Conservation (phyloP, 139 green algal species). For the Volvox reticuliferus region DNA sequence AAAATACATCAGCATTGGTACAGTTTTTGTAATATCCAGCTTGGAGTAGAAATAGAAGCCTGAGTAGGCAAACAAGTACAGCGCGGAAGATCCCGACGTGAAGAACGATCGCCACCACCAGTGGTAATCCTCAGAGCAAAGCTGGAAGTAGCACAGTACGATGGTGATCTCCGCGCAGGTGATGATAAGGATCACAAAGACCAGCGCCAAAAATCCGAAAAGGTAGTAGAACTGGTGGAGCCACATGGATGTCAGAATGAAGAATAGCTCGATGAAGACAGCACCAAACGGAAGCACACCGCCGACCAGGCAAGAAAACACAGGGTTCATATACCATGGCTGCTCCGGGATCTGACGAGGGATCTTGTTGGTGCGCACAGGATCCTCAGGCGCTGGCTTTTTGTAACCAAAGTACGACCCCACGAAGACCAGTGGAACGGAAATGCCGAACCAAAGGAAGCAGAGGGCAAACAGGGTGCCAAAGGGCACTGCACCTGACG, state of each 20-base stretch:
- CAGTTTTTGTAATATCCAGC: slow-evolving; percentile 95
- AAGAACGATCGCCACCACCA: slow-evolving; percentile 98
- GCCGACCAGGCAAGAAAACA: slow-evolving; percentile 93
- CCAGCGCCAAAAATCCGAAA: slow-evolving; percentile 98
- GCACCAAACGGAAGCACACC: slow-evolving; percentile 98
- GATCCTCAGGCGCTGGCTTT: slow-evolving; percentile 58
- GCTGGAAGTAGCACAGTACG: slow-evolving; percentile 99
- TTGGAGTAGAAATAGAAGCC: slow-evolving; percentile 98
- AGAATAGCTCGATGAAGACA: slow-evolving; percentile 99
- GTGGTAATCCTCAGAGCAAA: slow-evolving; percentile 92
- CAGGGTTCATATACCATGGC: slow-evolving; percentile 96
- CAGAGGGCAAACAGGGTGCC: slow-evolving; percentile 96
- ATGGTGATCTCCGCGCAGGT: slow-evolving; percentile 99
- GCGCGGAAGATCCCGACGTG: slow-evolving; percentile 88
- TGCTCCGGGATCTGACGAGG: slow-evolving; percentile 97
- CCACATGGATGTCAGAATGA: slow-evolving; percentile 99
- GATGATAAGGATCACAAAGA: slow-evolving; percentile 97
- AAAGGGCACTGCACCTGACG: slow-evolving; percentile 94
- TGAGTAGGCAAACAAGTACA: slow-evolving; percentile 98
- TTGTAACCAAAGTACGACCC: slow-evolving; percentile 97
- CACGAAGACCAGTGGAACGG: slow-evolving; percentile 95
- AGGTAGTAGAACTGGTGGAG: slow-evolving; percentile 94
- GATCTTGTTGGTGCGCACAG: slow-evolving; percentile 99
- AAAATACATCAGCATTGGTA: slow-evolving; percentile 87
- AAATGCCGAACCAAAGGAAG: slow-evolving; percentile 99